A percentile compares a stretch with the other conserved stretches of the same genome.
These are phyloP conservation scores for Coprinopsis cinerea DNA, from an alignment of 768 basidiomycete genomes.

Conservation along the genomic window DNA sequence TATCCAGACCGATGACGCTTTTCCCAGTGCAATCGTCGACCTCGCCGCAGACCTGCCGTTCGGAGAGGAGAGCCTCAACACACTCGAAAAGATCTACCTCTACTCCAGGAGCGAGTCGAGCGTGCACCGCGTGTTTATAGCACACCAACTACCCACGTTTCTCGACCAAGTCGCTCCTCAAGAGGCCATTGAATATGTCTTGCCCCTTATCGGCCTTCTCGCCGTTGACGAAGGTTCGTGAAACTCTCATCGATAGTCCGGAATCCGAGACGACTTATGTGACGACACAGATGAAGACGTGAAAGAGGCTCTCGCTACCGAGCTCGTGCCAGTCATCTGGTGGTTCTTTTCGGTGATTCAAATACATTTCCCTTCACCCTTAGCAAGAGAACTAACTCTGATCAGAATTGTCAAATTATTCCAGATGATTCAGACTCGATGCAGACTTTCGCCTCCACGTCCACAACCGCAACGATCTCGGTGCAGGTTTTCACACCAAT, in stretches of 20 bases:
- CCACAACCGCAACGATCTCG: slow-evolving; percentile 46
- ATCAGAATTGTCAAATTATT: slow-evolving; percentile 62
- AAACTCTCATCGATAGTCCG: slow-evolving; percentile 4
- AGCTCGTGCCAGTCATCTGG: slow-evolving; percentile 81
- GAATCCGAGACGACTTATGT: slow-evolving; percentile 8
- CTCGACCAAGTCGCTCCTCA: slow-evolving; percentile 71
- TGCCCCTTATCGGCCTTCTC: slow-evolving; percentile 81
- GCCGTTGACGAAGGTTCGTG: slow-evolving; percentile 78
- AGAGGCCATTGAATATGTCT: slow-evolving; percentile 89
- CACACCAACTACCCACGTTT: slow-evolving; percentile 74
- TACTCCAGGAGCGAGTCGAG: slow-evolving; percentile 72
- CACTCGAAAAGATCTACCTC: slow-evolving; percentile 89
- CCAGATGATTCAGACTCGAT: slow-evolving; percentile 36
- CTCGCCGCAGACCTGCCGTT: slow-evolving; percentile 35
- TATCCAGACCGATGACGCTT: slow-evolving; percentile 27
- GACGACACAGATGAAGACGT: slow-evolving; percentile 66
- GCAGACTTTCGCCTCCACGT: slow-evolving; percentile 27
- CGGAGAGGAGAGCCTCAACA: slow-evolving; percentile 77
- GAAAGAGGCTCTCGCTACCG: slow-evolving; percentile 79
- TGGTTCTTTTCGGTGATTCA: slow-evolving; percentile 74
- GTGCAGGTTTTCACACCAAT: slow-evolving; percentile 90
- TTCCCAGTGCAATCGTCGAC: slow-evolving; percentile 28
- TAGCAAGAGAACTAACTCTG: slow-evolving; percentile 4
- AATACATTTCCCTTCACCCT: slow-evolving; percentile 6
- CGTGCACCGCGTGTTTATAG: slow-evolving; percentile 70